phyloP scores from a whole-genome alignment of 1,284 basidiomycete genomes.

The Vanrija humicola region DNA sequence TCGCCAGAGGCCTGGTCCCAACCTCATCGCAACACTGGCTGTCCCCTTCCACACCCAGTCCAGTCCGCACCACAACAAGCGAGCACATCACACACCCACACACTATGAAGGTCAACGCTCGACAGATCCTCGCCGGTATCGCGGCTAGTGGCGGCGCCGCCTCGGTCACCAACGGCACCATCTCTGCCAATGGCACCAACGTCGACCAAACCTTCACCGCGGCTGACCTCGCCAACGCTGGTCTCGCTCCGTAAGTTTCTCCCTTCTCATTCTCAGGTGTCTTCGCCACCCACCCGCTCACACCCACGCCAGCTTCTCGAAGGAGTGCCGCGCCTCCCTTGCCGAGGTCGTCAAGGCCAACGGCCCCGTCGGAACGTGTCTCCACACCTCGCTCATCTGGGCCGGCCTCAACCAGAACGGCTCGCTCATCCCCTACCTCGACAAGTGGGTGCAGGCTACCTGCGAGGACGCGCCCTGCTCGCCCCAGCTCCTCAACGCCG shows the following conservation, averaged over 20 bases:
- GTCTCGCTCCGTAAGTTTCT: slow-evolving; percentile 7
- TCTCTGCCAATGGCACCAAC: too few relatives aligned
- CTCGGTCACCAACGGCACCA: not conserved
- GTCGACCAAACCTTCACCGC: not conserved
- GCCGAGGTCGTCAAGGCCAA: slow-evolving; percentile 8
- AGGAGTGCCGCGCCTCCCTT: slow-evolving; percentile 2
- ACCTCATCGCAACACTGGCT: too few relatives aligned
- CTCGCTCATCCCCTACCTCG: slow-evolving; percentile 34
- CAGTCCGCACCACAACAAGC: not conserved
- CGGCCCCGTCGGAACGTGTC: slow-evolving; percentile 19
- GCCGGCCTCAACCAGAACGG: slow-evolving; percentile 25
- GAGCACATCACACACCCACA: too few relatives aligned
- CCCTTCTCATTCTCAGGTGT: too few relatives aligned
- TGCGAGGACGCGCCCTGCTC: slow-evolving; percentile 40
- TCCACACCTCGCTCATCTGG: slow-evolving; percentile 18
- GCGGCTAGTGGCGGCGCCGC: slow-evolving; percentile 10
- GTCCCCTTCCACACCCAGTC: not conserved
- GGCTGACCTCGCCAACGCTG: not conserved
- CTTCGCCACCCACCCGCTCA: not conserved
- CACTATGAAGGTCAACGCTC: not conserved
- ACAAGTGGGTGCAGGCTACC: slow-evolving; percentile 32
- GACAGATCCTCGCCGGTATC: not conserved
- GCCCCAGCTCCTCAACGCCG: slow-evolving; percentile 31
- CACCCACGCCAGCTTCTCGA: slow-evolving; percentile 2
- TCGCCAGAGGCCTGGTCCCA: too few relatives aligned